Evolutionary conservation across 495 filamentous ascomycete species (phyloP), one percentile per base, ranked within the genome.

Genomic region (Clavariopsis aquatica): DNA sequence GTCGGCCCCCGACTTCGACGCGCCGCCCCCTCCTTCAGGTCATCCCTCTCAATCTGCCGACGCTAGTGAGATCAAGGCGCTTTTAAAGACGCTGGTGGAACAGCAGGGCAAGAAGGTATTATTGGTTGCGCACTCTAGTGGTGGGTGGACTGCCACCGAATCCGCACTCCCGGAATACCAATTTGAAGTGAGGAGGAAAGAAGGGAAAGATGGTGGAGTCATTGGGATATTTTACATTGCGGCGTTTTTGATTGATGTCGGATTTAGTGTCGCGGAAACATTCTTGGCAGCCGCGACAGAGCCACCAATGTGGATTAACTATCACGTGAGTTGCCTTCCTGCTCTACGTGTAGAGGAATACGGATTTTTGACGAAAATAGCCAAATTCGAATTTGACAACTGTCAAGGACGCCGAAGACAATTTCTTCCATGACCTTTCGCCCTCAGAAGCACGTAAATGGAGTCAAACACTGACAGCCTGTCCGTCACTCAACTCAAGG

Each of bases 141-240:
- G 77, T 1, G 77, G 75, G 0, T 78, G 72, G 72, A 69, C 73
- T 0, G 75, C 77, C 12, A 72, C 70, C 1, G 61, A 76, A 64
- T 71, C 73, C 7, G 69, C 73, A n/a, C 34, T 60, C 1, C 70
- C 68, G n/a, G 70, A 69, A 10, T 61, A 71, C 1, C 74, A 77
- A 26, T 27, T 9, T 13, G 66, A 69, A 20, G 23, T 26, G 0
- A 69, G 76, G 1, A 53, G 61, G 26, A 45, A 51, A 24, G 54
- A 66, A 9, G 73, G 72, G 13, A 51, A 71, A 13, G 5, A n/a
- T 0, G 76, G 76, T 5, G 76, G 77, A 0, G 53, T 79, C 13
- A 72, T 78, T 51, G 77, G 74, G 0, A 66, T 77, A 0, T 73
- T 79, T 49, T 75, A 70, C 28, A 65, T 73, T 8, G 70, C 71